Conservation (phyloP, 768 basidiomycete species). For the Boletus vinaceobasis region DNA sequence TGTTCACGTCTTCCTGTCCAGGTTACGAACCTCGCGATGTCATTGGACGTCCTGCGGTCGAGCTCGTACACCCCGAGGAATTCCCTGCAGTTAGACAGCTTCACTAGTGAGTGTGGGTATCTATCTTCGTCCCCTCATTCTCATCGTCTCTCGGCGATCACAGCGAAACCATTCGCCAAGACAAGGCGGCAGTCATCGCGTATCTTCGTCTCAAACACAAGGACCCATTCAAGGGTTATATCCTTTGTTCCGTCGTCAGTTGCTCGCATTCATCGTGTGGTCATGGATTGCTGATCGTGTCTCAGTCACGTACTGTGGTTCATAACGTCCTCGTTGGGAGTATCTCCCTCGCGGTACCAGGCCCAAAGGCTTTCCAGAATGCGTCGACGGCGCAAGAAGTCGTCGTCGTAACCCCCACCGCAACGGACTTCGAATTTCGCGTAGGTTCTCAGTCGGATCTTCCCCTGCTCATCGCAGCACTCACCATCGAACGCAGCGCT, state of each 20-base stretch:
- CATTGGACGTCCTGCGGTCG: slow-evolving; percentile 62
- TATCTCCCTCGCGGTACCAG: slow-evolving; percentile 73
- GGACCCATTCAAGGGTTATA: slow-evolving; percentile 70
- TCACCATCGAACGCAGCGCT: slow-evolving; percentile 42
- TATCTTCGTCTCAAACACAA: slow-evolving; percentile 81
- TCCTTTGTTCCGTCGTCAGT: slow-evolving; percentile 72
- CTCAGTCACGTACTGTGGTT: slow-evolving; percentile 60
- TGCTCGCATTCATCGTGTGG: background rate
- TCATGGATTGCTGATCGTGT: slow-evolving; percentile 3
- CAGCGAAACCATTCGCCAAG: slow-evolving; percentile 72
- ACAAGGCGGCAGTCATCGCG: slow-evolving; percentile 76
- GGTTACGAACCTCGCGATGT: slow-evolving; percentile 75
- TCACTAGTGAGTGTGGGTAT: slow-evolving; percentile 52
- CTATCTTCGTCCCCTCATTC: background rate
- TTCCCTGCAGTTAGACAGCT: slow-evolving; percentile 60
- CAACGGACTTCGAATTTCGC: slow-evolving; percentile 50
- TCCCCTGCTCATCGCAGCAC: slow-evolving; percentile 1
- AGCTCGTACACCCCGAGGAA: slow-evolving; percentile 82
- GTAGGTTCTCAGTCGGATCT: slow-evolving; percentile 33
- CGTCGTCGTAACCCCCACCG: slow-evolving; percentile 62
- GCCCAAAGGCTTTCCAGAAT: slow-evolving; percentile 73
- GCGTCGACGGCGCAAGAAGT: slow-evolving; percentile 83
- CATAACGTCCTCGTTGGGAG: slow-evolving; percentile 74
- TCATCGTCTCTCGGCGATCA: background rate
- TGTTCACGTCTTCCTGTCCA: slow-evolving; percentile 24